A percentile compares a stretch with the other conserved stretches of the same genome.
phyloP scores from a whole-genome alignment of 495 filamentous ascomycete genomes.

The Niebla homalea region DNA sequence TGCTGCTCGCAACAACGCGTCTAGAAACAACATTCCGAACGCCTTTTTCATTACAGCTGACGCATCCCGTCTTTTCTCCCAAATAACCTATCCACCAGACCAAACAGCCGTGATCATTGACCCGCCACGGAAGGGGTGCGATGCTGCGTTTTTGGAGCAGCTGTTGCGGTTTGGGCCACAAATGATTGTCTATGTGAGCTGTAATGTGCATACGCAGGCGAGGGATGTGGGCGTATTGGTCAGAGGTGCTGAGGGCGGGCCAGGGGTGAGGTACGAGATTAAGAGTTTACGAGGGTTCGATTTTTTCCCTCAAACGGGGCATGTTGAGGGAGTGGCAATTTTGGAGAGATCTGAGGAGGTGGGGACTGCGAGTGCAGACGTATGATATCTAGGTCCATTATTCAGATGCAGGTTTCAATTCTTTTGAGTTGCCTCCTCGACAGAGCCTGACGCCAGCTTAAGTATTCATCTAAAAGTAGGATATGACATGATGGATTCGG shows the following conservation, averaged over 20 bases:
- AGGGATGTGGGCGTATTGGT: conserved; percentile 80
- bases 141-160: conserved; percentile 69
- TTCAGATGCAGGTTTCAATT: too few species aligned
- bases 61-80: conserved; percentile 66
- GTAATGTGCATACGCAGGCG: conserved; percentile 96
- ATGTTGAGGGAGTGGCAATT: conserved; percentile 90
- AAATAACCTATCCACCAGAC: conserved; percentile 52
- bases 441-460: too few species aligned
- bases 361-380: too few species aligned
- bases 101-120: conserved; percentile 87
- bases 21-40: conserved; percentile 54
- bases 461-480: too few species aligned
- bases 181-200: conserved; percentile 84
- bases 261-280: conserved; percentile 57
- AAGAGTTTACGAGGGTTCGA: conserved; percentile 91
- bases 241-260: conserved; percentile 31
- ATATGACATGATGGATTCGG: too few species aligned
- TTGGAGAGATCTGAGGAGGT: conserved; percentile 21
- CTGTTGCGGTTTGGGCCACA: conserved; percentile 60
- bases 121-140: conserved; percentile 89
- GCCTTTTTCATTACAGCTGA: conserved; percentile 76
- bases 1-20: conserved; percentile 66
- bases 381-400: too few species aligned
- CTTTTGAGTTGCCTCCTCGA: too few species aligned
- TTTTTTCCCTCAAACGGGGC: conserved; percentile 95